Base-by-base conservation (phyloP, 768 basidiomycete species). In the Boletellus emodensis region DNA sequence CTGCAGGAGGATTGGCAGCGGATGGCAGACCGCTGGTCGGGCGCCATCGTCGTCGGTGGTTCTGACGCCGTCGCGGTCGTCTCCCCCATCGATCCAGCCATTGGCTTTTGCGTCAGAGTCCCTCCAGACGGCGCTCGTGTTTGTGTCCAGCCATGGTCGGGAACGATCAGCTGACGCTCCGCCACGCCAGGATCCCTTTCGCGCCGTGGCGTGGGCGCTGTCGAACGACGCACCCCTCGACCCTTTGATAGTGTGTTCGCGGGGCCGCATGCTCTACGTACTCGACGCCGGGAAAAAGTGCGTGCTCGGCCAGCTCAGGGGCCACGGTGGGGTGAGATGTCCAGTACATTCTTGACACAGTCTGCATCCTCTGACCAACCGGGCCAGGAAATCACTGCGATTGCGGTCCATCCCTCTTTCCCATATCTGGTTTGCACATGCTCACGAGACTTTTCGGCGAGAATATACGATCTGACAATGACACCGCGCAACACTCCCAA, bases 351-450 rank as follows among this genome's bases (percentile, higher is more conserved):
- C n/a, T 13, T 11, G 38, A 38, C 28, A 17, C n/a, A 18, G 3
- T 24, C 12, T 32, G 40, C 39, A 4, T 36, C 45, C 32, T 14
- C 55, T 61, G 58, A 55, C 38, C 36, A 37, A 14, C 41, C 82
- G 78, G 68, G 72, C 24, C 34, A 68, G 67, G 64, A 68, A 44
- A 88, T 91, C 51, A 88, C 84, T 0, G 83, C 83, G 9, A 77
- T 91, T 6, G 77, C 72, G 0, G 80, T 84, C 7, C 84, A 89
- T 62, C 85, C 83, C 6, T 69, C 58, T 0, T 71, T 70, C 38
- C 80, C 83, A 11, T 72, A 85, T 54, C 62, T 84, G 4, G 75
- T 87, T 54, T 83, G 82, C 57, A 86, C 84, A 2, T 87, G 87
- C 13, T 88, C 88, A 0, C 72, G 82, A 38, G 88, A 91, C 63